Evolutionary conservation across 1,284 basidiomycete genomes (phyloP), one percentile per base, ranked within the genome.

Genomic region (Trichosporon coremiiforme): DNA sequence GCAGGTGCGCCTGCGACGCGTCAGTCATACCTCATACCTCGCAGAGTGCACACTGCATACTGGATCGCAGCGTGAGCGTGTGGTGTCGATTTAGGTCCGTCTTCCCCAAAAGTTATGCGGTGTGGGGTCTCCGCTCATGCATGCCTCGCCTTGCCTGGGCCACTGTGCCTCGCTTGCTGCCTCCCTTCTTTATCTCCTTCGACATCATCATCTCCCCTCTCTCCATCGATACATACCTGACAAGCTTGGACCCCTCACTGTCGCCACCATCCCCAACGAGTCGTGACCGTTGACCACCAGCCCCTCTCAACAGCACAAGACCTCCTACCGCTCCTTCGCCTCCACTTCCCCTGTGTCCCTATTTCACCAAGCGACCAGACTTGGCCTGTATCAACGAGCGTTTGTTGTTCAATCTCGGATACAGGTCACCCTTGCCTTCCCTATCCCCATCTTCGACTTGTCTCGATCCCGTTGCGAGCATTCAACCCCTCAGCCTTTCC

Each of bases 91-190:
- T 62, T 62, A 62, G 57, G 57, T 62, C 57, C 57, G 57, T 62
- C 57, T 17, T 62, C 57, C 57, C 57, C 57, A 62, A 62, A 62
- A 62, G 10, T 62, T 62, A 17, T 62, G 29, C 57, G n/a, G 29
- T 62, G 57, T 62, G 57, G 55, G 55, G 55, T 60, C 55, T 60
- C 55, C 55, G 25, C 15, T 15, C 50, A 60, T 17, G 55, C 55
- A 17, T 33, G 10, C 25, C 50, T 12, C n/a, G 22, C 50, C 25
- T 60, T 31, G 55, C 55, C 25, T 29, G 29, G 17, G 25, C 55
- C 29, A 62, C 57, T 31, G 57, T 62, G 57, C 57, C 57, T 62
- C 17, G 57, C 29, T 31, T 33, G 41, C 57, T n/a, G 29, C 57
- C 29, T n/a, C 57, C 15, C 29, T 62, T 6, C 57, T 62, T 33